These are phyloP conservation scores for Trametes villosa DNA, from an alignment of 768 basidiomycete genomes.

Conservation along the genomic window DNA sequence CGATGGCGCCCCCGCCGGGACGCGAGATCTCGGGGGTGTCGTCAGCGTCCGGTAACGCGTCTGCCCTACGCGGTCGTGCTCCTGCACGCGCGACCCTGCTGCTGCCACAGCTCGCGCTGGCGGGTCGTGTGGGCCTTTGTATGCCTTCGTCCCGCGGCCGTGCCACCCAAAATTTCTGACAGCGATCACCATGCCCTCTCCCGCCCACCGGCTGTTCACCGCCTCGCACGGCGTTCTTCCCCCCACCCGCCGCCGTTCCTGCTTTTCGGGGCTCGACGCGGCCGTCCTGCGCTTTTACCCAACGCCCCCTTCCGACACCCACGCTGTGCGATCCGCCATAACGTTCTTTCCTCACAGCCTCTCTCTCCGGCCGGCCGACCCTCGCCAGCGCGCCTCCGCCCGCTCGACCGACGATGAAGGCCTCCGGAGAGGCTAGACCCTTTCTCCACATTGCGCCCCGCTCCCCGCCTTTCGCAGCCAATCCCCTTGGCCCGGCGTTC, in stretches of 20 bases:
- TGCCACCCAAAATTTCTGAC: conserved; percentile 17
- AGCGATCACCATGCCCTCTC: conserved; percentile 7
- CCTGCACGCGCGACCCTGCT: too few relatives aligned
- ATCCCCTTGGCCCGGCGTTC: conserved; percentile 1
- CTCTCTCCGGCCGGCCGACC: conserved; percentile 1
- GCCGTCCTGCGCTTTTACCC: too few relatives aligned
- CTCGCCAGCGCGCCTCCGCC: not conserved
- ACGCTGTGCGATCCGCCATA: not conserved
- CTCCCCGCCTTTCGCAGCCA: conserved; percentile 6
- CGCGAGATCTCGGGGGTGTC: too few relatives aligned
- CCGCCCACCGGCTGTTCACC: not conserved
- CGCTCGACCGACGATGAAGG: conserved; percentile 3
- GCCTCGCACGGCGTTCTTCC: conserved; percentile 1
- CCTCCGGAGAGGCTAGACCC: not conserved
- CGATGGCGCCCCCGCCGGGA: too few relatives aligned
- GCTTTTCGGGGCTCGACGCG: not conserved
- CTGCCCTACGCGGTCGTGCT: too few relatives aligned
- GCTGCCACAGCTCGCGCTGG: not conserved
- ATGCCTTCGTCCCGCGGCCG: not conserved
- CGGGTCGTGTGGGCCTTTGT: not conserved
- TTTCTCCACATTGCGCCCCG: not conserved
- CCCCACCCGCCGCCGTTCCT: not conserved
- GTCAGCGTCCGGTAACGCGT: too few relatives aligned
- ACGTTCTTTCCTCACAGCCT: not conserved
- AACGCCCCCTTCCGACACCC: not conserved